Evolutionary conservation across 345 rosid genomes (phyloP), one percentile per base, ranked within the genome.

Genomic region (Punica granatum): DNA sequence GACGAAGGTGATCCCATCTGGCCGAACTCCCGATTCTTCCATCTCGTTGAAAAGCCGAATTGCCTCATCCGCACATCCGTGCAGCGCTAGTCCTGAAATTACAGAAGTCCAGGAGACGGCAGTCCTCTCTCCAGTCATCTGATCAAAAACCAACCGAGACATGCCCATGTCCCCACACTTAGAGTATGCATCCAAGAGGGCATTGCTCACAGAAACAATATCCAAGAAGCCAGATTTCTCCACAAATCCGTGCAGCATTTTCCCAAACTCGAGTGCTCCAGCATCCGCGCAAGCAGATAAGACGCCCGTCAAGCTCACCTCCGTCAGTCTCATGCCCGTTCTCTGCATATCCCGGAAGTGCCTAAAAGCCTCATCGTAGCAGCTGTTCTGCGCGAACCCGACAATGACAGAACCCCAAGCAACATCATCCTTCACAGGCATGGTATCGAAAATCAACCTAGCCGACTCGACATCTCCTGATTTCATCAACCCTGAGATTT

Each of bases 81-180:
- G 78, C 80, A 81, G 77, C 23, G 84, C 82, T n/a, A 80, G 77
- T 26, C 79, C 81, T 18, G 81, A 75, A 60, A 83, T 70, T 80
- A 83, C 74, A 21, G 82, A 63, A 41, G 83, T 79, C 88, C 85
- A 83, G 9, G 83, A 73, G 65, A 79, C 71, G 0, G 48, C 34
- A 62, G 33, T 67, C 43, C 64, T 67, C 43, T 34, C n/a, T 32
- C 46, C 64, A 23, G 25, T 11, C 76, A 78, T 76, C 53, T 35
- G 72, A 48, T 74, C 67, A 58, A 80, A 79, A 43, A 83, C 77
- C 49, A 75, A 69, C 44, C 12, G 68, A 71, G 86, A 84, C 85
- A 80, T 78, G 41, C 61, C 58, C 35, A 82, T 36, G 68, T 82
- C 35, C 16, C 76, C 76, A 1, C 76, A 73, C 62, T 79, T 68